These are phyloP conservation scores for Tricholoma terreum DNA, from an alignment of 768 basidiomycete genomes.

Conservation along the genomic window DNA sequence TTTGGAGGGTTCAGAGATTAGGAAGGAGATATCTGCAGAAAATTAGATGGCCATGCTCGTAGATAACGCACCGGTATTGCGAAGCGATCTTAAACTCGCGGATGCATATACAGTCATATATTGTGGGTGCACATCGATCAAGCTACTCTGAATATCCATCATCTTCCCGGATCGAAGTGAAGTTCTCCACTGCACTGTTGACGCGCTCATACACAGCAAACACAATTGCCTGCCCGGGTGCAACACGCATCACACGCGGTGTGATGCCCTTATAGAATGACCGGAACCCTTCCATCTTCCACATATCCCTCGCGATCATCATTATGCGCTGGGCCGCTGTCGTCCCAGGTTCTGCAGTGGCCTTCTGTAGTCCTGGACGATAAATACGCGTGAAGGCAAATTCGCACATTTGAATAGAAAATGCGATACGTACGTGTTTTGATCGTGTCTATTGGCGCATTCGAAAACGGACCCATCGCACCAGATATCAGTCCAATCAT, in stretches of 20 bases:
- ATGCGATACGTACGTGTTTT: slow-evolving; percentile 73
- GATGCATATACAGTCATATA: no score
- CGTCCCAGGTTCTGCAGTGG: slow-evolving; percentile 67
- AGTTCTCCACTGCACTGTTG: slow-evolving; percentile 66
- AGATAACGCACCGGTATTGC: no score
- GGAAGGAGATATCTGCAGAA: no score
- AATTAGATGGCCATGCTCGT: no score
- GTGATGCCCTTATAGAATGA: slow-evolving; percentile 99
- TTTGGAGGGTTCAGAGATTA: no score
- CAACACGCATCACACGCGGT: slow-evolving; percentile 91
- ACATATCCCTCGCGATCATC: slow-evolving; percentile 88
- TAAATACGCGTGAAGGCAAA: background rate
- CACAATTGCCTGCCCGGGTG: slow-evolving; percentile 95
- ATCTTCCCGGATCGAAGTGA: slow-evolving; percentile 55
- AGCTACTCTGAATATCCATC: slow-evolving; percentile 63
- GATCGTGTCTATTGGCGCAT: slow-evolving; percentile 93
- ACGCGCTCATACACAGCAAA: slow-evolving; percentile 97
- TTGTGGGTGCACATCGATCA: background rate
- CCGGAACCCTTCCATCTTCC: slow-evolving; percentile 78
- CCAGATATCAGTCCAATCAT: slow-evolving; percentile 92
- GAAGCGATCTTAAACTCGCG: no score
- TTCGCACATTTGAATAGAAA: background rate
- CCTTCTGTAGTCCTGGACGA: slow-evolving; percentile 75
- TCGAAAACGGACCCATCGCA: slow-evolving; percentile 97
- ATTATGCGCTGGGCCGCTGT: slow-evolving; percentile 77